These are phyloP conservation scores for Zygoascus ofunaensis DNA, from an alignment of 805 yeast species.

Conservation along the genomic window DNA sequence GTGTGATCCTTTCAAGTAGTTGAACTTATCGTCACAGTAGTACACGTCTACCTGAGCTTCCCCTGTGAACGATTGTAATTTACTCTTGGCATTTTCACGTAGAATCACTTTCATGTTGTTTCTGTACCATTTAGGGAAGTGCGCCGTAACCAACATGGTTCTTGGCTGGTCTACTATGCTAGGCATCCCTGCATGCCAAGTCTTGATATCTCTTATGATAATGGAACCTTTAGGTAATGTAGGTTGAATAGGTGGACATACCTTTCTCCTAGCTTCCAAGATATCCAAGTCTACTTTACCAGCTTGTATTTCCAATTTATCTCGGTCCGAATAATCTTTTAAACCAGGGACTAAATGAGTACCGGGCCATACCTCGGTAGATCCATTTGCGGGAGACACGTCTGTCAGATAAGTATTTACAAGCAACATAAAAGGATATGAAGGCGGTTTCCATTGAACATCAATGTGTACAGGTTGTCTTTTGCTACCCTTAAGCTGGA, in stretches of 20 bases:
- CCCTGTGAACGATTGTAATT: background rate
- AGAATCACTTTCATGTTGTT: slow-evolving; percentile 3
- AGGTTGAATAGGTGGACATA: slow-evolving; percentile 15
- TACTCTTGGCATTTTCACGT: background rate
- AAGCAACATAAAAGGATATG: slow-evolving; percentile 9
- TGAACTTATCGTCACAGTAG: background rate
- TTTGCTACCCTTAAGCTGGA: slow-evolving; percentile 7
- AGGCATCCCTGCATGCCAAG: slow-evolving; percentile 19
- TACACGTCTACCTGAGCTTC: background rate
- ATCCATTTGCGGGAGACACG: slow-evolving; percentile 11
- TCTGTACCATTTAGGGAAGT: slow-evolving; percentile 13
- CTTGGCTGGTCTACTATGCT: slow-evolving; percentile 12
- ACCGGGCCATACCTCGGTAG: slow-evolving; percentile 19
- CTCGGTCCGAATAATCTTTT: background rate
- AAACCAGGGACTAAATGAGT: slow-evolving; percentile 8
- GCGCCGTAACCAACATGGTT: slow-evolving; percentile 15
- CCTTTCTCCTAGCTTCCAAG: slow-evolving; percentile 9
- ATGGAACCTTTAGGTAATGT: slow-evolving; percentile 13
- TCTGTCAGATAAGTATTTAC: slow-evolving; percentile 15
- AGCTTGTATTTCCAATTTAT: background rate
- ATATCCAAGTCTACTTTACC: slow-evolving; percentile 3
- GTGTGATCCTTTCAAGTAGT: background rate
- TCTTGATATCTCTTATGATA: slow-evolving; percentile 13
- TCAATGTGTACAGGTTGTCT: slow-evolving; percentile 17
- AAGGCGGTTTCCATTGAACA: slow-evolving; percentile 2